Base-by-base conservation (phyloP, 352 stramenopile genomes). In the Globisporangium cederbergense region DNA sequence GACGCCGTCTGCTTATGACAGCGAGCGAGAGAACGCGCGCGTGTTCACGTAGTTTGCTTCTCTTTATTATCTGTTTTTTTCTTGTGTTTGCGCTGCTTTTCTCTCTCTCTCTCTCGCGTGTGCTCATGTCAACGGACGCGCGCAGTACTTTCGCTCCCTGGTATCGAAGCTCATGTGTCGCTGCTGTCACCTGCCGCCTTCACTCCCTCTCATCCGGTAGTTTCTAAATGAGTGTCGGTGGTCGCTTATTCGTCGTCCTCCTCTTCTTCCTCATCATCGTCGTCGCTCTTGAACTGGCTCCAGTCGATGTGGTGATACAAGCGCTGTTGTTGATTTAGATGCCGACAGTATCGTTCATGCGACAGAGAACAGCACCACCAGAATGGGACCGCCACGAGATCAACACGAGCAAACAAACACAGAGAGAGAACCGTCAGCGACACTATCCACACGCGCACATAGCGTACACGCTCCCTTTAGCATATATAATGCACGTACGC, bases 261-360 rank as follows among this genome's bases (percentile, higher is more conserved):
- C 22, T 87, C 79, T 38, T 94, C 83, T 38, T 94, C 83, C 62
- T 93, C 86, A 47, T 95, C 86, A 58, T 92, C 83, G 62, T 88
- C 79, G 53, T 83, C 79, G 64, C 72, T 72, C 71, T 89, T 88
- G 75, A 95, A 95, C 70, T 93, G 77, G 40, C 75, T 81, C 86
- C 86, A 95, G 79, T 93, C 86, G 38, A 95, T 86, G 79, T 95
- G 86, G 71, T 95, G 83, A 74, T 93, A 95, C 78, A 95, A 72
- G 57, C 86, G 81, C 84, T 93, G 56, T 52, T 49, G 10, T 30
- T 55, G 28, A 42, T 18, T 25, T 25, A 2, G 14, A 20, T 54
- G 10, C 36, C 36, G 36, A 14, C 8, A 20, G 34, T 25, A 66
- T 28, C 30, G 49, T n/a, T 7, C 16, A 47, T 55, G 28, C 25